phyloP scores from a whole-genome alignment of 108 stramenopile genomes.

The Nitzschia sp. region DNA sequence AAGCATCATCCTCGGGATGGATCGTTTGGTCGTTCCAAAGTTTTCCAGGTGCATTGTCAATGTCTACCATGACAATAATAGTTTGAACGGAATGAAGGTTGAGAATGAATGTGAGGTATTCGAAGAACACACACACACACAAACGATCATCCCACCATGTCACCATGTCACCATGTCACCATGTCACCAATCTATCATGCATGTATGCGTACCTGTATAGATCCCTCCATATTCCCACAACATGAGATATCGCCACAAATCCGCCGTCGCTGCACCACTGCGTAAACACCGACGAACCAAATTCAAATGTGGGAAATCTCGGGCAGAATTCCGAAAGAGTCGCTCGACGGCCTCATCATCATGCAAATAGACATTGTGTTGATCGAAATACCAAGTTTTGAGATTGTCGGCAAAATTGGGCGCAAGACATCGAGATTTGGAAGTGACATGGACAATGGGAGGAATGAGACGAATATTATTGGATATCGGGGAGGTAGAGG shows the following conservation, averaged over 20 bases:
- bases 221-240: constrained; percentile 58
- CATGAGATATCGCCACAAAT: constrained; percentile 43
- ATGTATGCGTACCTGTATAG: constrained; percentile 34
- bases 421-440: constrained; percentile 41
- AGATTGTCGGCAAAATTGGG: constrained; percentile 13
- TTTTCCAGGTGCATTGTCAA: constrained; percentile 49
- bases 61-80: constrained; percentile 57
- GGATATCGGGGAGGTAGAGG: background rate
- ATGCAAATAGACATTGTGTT: constrained; percentile 59
- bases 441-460: constrained; percentile 42
- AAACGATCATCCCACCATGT: too few relatives aligned
- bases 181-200: constrained; percentile 5
- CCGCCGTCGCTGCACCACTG: constrained; percentile 31
- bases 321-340: constrained; percentile 33
- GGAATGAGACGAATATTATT: constrained; percentile 27
- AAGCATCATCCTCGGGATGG: constrained; percentile 45
- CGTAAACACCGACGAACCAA: constrained; percentile 26
- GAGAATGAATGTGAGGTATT: background rate
- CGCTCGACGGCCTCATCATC: constrained; percentile 60
- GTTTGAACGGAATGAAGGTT: background rate
- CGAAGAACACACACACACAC: too few relatives aligned
- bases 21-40: constrained; percentile 35
- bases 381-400: constrained; percentile 21
- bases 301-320: constrained; percentile 44
- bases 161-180: too few relatives aligned